Percentiles rank a stretch among this genome's conserved stretches.
Conservation (phyloP, 345 rosid species). For the Rhizophora apiculata region DNA sequence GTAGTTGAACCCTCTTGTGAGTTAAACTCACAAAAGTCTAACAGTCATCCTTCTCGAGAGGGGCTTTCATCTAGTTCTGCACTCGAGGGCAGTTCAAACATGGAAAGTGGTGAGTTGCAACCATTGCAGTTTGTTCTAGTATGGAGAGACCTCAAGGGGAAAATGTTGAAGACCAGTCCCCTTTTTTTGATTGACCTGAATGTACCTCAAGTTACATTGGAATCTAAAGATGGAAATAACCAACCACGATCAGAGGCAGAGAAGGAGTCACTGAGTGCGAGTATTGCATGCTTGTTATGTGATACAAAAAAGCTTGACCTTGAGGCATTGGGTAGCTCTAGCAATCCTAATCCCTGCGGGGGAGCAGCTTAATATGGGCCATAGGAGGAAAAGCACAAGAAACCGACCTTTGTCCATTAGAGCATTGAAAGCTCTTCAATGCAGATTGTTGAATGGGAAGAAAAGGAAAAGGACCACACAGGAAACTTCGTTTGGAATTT, state of each 20-base stretch:
- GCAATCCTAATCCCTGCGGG: conserved; percentile 13
- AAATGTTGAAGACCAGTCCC: conserved; percentile 18
- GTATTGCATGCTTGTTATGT: conserved; percentile 13
- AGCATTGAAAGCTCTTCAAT: conserved; percentile 68
- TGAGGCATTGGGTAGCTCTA: conserved; percentile 9
- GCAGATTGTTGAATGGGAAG: conserved; percentile 37
- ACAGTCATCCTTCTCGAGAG: conserved; percentile 15
- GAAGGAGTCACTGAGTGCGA: conserved; percentile 18
- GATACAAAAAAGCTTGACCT: conserved; percentile 11
- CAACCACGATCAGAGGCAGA: conserved; percentile 17
- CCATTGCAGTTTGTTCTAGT: conserved; percentile 6
- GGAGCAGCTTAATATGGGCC: conserved; percentile 27
- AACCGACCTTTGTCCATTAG: conserved; percentile 57
- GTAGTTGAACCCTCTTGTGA: conserved; percentile 20
- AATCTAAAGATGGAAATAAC: conserved; percentile 20
- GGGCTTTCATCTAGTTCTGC: conserved; percentile 17
- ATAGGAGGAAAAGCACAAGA: conserved; percentile 68
- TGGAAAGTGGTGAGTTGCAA: conserved; percentile 12
- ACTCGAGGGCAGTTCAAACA: conserved; percentile 21
- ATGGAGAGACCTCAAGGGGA: conserved; percentile 12
- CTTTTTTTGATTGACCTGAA: conserved; percentile 30
- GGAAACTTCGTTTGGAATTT: conserved; percentile 24
- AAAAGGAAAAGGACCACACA: conserved; percentile 33
- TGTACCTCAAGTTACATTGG: conserved; percentile 22
- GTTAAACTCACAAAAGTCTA: conserved; percentile 19